These are phyloP conservation scores for Thelephora terrestris DNA, from an alignment of 1,284 basidiomycete species.

Conservation along the genomic window DNA sequence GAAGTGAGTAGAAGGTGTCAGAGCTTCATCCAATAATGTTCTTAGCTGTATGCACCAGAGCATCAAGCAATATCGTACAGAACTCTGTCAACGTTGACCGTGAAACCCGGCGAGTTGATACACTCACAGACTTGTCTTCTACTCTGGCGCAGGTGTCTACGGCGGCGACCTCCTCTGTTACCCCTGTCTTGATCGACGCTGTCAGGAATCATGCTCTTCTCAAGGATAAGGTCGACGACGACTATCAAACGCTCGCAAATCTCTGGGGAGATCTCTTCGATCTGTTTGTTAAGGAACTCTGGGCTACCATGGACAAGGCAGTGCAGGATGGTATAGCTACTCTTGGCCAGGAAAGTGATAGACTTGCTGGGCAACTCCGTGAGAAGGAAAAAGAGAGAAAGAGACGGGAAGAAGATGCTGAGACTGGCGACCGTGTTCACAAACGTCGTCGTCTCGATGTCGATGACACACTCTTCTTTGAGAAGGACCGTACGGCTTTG, in stretches of 20 bases:
- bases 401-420: slow-evolving; percentile 1
- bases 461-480: slow-evolving; percentile 2
- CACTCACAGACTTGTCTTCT: slow-evolving; percentile 36
- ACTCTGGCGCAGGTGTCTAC: slow-evolving; percentile 34
- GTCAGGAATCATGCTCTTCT: slow-evolving; percentile 31
- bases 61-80: slow-evolving; percentile 34
- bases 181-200: slow-evolving; percentile 34
- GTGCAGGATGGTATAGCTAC: slow-evolving; percentile 27
- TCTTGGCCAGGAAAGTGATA: slow-evolving; percentile 27
- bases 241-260: slow-evolving; percentile 26
- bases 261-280: slow-evolving; percentile 37
- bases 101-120: slow-evolving; percentile 32
- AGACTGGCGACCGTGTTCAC: slow-evolving; percentile 6
- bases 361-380: slow-evolving; percentile 10
- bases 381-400: slow-evolving; percentile 1
- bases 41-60: slow-evolving; percentile 18
- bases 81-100: slow-evolving; percentile 29
- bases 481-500: neutral
- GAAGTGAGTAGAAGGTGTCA: slow-evolving; percentile 22
- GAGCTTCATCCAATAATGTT: neutral
- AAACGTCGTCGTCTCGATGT: slow-evolving; percentile 8
- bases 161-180: slow-evolving; percentile 29
- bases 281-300: slow-evolving; percentile 29
- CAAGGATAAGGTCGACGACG: slow-evolving; percentile 30
- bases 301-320: slow-evolving; percentile 27